Base-by-base conservation (phyloP, 768 basidiomycete genomes). In the Boletus rufocinnamomeus region DNA sequence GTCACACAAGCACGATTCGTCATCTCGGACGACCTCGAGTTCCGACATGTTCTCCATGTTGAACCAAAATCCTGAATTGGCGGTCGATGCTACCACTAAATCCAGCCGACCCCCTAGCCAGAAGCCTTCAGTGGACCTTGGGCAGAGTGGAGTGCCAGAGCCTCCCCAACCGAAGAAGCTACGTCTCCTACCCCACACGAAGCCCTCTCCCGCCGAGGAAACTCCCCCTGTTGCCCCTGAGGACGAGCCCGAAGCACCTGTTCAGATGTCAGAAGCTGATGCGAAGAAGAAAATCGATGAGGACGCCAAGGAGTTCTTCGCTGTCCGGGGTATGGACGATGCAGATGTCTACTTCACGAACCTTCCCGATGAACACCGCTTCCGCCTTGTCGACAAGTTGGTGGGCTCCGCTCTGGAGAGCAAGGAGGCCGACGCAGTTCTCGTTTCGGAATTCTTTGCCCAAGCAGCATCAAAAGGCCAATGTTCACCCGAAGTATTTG, bases 31-130 rank as follows among this genome's bases (percentile, higher is more conserved):
- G n/a, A 84, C 79, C 64, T 94, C 93, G 45, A 85, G 75, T 58
- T 83, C 85, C 49, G 95, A 94, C 74, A 93, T 93, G 87, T 94
- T 94, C 77, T 87, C 86, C 25, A 88, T 91, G 84, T 86, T 95
- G 51, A 84, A 82, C 63, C 84, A 87, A 70, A 79, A 78, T 61
- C 62, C 80, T 9, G 86, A 88, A 63, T 80, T 83, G 38, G 75
- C 78, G 0, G 75, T 77, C 7, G 89, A 89, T 25, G 70, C 75
- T 6, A 72, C 78, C 48, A 69, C 73, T 25, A 89, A 88, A 73
- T 72, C 85, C 69, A 84, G 72, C 60, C 72, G 77, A 50, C 76
- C 79, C 28, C 77, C 80, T 4, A 82, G 79, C 66, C 78, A 80
- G 53, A 83, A 81, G 69, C 67, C 79, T 10, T 80, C 80, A 59